A percentile compares a stretch with the other conserved stretches of the same genome.
phyloP scores from a whole-genome alignment of 2,329 filamentous ascomycete species.

The Cladophialophora carrionii region DNA sequence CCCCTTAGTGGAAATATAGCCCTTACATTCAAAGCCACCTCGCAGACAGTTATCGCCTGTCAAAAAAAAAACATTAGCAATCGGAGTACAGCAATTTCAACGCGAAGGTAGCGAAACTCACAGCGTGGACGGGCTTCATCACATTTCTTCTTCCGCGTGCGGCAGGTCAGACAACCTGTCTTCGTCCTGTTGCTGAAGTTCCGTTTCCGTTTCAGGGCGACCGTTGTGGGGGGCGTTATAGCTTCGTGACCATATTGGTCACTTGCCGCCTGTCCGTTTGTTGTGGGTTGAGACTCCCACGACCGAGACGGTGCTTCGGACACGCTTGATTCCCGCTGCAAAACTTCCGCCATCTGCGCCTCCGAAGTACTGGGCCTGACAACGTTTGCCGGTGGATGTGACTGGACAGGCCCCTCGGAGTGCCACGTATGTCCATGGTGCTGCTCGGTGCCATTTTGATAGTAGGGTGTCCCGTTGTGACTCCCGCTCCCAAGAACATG shows the following conservation, averaged over 20 bases:
- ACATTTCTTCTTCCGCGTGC: slow-evolving; percentile 94
- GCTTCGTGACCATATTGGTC: slow-evolving; percentile 36
- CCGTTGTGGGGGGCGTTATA: slow-evolving; percentile 43
- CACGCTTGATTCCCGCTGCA: slow-evolving; percentile 55
- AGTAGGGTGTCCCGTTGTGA: slow-evolving; percentile 25
- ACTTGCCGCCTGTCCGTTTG: slow-evolving; percentile 43
- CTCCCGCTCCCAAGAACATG: slow-evolving; percentile 31
- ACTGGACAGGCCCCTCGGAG: slow-evolving; percentile 11
- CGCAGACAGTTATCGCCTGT: slow-evolving; percentile 85
- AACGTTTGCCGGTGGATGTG: slow-evolving; percentile 18
- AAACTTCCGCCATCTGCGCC: slow-evolving; percentile 56
- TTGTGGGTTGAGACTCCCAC: slow-evolving; percentile 45
- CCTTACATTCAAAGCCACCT: slow-evolving; percentile 87
- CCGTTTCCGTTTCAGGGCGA: slow-evolving; percentile 52
- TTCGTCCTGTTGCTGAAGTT: slow-evolving; percentile 92
- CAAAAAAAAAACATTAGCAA: slow-evolving; percentile 3
- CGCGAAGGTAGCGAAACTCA: slow-evolving; percentile 53
- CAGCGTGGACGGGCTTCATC: slow-evolving; percentile 92
- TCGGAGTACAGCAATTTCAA: neutral
- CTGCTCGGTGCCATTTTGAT: slow-evolving; percentile 20
- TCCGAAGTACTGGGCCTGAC: slow-evolving; percentile 53
- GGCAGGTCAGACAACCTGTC: slow-evolving; percentile 90
- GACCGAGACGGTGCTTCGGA: slow-evolving; percentile 45
- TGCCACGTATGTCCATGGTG: slow-evolving; percentile 30
- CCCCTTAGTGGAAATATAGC: slow-evolving; percentile 75